Evolutionary conservation across 2,329 filamentous ascomycete genomes (phyloP).

Genomic region (Monosporascus sp.): DNA sequence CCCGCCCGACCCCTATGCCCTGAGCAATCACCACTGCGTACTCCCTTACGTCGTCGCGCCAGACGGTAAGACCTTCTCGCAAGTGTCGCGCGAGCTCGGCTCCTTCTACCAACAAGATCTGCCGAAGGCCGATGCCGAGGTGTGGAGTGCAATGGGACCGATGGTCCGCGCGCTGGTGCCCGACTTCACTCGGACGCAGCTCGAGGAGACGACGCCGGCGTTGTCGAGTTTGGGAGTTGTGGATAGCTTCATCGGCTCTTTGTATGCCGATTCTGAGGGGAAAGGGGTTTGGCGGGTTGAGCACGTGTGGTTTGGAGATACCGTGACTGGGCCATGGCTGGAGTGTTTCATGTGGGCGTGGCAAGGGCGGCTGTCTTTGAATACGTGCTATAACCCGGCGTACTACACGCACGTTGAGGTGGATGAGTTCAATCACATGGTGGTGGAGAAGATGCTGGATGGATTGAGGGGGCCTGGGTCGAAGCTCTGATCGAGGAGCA

Average conservation of each 20-base stretch:
- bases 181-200: constrained; percentile 4
- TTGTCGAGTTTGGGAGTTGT: constrained; percentile 7
- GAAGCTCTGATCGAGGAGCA: constrained; percentile 3
- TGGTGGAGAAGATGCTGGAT: constrained; percentile 4
- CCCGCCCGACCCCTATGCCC: neutral
- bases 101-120: constrained; percentile 5
- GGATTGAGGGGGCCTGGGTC: neutral
- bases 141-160: constrained; percentile 8
- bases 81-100: constrained; percentile 4
- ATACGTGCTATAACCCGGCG: constrained; percentile 6
- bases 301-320: constrained; percentile 6
- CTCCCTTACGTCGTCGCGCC: constrained; percentile 4
- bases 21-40: constrained; percentile 8
- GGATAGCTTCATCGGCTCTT: constrained; percentile 4
- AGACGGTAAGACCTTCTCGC: constrained; percentile 3
- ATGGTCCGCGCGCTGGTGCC: constrained; percentile 8
- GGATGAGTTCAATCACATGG: constrained; percentile 4
- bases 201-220: constrained; percentile 8
- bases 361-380: constrained; percentile 5
- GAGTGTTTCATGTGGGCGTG: constrained; percentile 10
- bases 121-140: constrained; percentile 3
- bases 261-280: constrained; percentile 3
- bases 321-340: constrained; percentile 7
- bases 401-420: constrained; percentile 6
- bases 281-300: constrained; percentile 2